Percentiles rank a stretch among this genome's conserved stretches.
Conservation (phyloP, 768 basidiomycete species). For the Glaciozyma martinii region DNA sequence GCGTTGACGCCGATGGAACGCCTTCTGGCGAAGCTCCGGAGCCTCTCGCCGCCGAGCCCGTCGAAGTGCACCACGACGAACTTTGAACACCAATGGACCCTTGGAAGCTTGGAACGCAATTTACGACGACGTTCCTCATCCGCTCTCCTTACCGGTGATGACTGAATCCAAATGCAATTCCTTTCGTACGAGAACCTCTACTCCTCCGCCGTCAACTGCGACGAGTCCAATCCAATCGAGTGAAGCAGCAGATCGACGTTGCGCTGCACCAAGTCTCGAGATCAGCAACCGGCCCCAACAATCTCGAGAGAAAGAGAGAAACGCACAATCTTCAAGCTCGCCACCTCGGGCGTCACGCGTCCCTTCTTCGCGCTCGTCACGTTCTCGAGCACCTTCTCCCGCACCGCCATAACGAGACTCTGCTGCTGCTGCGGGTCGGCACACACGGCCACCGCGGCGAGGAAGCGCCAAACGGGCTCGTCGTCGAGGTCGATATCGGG, state of each 20-base stretch:
- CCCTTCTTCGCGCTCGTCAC: slow-evolving; percentile 47
- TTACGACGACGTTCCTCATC: too few relatives aligned
- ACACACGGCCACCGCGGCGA: slow-evolving; percentile 75
- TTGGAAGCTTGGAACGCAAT: too few relatives aligned
- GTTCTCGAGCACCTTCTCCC: slow-evolving; percentile 89
- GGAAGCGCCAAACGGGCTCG: slow-evolving; percentile 90
- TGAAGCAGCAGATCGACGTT: slow-evolving; percentile 73
- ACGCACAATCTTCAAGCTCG: slow-evolving; percentile 51
- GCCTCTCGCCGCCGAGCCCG: too few relatives aligned
- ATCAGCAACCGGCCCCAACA: background rate
- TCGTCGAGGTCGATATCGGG: slow-evolving; percentile 56
- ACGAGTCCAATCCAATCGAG: slow-evolving; percentile 37
- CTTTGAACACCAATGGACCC: too few relatives aligned
- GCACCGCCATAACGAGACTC: slow-evolving; percentile 67
- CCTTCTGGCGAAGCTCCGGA: too few relatives aligned
- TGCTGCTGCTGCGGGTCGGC: slow-evolving; percentile 78
- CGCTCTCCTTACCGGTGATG: too few relatives aligned
- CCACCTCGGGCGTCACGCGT: slow-evolving; percentile 62
- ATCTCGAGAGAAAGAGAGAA: background rate
- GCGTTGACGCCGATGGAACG: background rate
- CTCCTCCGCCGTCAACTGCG: slow-evolving; percentile 20
- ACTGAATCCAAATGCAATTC: too few relatives aligned
- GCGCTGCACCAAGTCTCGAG: slow-evolving; percentile 46
- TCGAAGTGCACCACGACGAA: too few relatives aligned
- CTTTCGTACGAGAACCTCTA: too few relatives aligned